Evolutionary conservation across 2,329 filamentous ascomycete species (phyloP).

Genomic region (Sclerotinia borealis): DNA sequence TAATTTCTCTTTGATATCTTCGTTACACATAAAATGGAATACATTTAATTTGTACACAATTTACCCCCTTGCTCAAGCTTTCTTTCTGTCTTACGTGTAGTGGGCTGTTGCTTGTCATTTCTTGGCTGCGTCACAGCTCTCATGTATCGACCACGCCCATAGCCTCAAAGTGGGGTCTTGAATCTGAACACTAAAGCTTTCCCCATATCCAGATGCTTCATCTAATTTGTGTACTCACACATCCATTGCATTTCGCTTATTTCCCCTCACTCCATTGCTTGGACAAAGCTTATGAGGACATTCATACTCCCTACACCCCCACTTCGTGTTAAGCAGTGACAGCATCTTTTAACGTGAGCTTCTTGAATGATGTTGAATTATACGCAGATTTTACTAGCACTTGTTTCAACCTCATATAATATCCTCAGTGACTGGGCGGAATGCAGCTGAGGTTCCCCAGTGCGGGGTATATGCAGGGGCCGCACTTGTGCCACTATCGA

Average conservation of each 20-base stretch:
- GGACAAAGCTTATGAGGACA: neutral
- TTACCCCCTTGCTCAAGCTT: neutral
- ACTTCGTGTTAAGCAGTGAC: neutral
- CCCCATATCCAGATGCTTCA: no score
- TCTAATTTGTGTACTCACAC: neutral
- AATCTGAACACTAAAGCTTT: neutral
- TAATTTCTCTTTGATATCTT: neutral
- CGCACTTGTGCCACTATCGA: neutral
- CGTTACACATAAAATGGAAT: neutral
- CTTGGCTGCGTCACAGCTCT: neutral
- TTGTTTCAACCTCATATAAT: neutral
- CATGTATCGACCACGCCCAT: neutral
- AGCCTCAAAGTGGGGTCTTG: neutral
- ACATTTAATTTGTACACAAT: neutral
- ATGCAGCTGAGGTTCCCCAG: neutral
- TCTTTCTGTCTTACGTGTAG: neutral
- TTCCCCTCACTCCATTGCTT: neutral
- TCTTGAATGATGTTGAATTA: neutral
- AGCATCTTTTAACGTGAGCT: neutral
- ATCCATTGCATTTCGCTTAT: neutral
- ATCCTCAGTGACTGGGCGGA: neutral
- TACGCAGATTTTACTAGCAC: neutral
- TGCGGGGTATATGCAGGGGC: slow-evolving; percentile 1
- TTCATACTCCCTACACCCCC: neutral
- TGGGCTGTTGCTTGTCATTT: neutral